A percentile compares a stretch with the other conserved stretches of the same genome.
phyloP scores from a whole-genome alignment of 345 rosid species.

The Dipteronia sinensis region DNA sequence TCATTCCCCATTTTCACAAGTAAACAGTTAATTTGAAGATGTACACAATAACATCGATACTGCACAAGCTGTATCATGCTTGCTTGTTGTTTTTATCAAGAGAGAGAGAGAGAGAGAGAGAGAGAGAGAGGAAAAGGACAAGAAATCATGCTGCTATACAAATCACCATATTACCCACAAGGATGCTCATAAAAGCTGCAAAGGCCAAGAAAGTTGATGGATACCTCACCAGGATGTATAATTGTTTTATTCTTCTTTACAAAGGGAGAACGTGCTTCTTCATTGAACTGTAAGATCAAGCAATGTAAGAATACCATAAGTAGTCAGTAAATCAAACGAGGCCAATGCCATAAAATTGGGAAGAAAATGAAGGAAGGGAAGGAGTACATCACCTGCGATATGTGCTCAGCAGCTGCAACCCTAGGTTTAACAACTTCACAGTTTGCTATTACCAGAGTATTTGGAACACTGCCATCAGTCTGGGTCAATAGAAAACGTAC shows the following conservation, averaged over 20 bases:
- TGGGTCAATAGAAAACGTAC: slow-evolving; percentile 27
- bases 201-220: background rate
- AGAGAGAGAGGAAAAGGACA: background rate
- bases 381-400: slow-evolving; percentile 53
- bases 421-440: slow-evolving; percentile 85
- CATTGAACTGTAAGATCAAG: slow-evolving; percentile 51
- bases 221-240: slow-evolving; percentile 77
- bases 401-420: slow-evolving; percentile 92
- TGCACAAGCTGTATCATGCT: too few species aligned
- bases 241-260: slow-evolving; percentile 66
- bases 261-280: slow-evolving; percentile 71
- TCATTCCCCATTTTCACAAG: too few species aligned
- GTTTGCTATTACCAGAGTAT: slow-evolving; percentile 81
- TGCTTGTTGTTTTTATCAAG: too few species aligned
- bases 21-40: too few species aligned
- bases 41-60: too few species aligned
- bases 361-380: background rate
- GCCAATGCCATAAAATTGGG: background rate
- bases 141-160: background rate
- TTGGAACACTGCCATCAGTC: slow-evolving; percentile 91
- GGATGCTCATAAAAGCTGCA: background rate
- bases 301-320: slow-evolving; percentile 13
- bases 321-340: slow-evolving; percentile 10
- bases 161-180: background rate
- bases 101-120: background rate